Percentiles rank a stretch among this genome's conserved stretches.
Conservation (phyloP, 73 alveolate species). For the Paramecium caudatum region DNA sequence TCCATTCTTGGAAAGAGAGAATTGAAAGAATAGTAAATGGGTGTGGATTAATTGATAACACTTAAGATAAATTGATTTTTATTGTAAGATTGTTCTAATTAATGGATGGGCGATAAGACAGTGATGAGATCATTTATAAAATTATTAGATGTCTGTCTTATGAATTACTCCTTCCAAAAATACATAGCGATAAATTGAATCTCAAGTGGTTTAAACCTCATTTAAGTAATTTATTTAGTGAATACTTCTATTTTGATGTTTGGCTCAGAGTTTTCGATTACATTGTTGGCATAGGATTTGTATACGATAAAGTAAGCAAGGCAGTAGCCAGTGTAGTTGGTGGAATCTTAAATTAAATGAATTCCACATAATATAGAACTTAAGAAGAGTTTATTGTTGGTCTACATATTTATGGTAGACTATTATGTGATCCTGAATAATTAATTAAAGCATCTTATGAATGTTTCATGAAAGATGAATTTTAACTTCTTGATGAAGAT, state of each 20-base stretch:
- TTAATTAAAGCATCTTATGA: not conserved
- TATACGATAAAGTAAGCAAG: not conserved
- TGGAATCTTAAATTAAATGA: not conserved
- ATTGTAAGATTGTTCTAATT: not conserved
- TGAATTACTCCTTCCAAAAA: not conserved
- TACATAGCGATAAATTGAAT: not conserved
- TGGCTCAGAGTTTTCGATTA: slow-evolving; percentile 61
- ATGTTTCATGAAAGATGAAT: not conserved
- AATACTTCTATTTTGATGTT: slow-evolving; percentile 47
- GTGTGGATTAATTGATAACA: not conserved
- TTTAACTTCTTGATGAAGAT: not conserved
- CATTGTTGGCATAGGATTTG: not conserved
- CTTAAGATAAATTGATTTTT: not conserved
- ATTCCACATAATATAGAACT: not conserved
- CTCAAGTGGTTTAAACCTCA: not conserved
- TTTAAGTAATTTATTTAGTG: slow-evolving; percentile 6
- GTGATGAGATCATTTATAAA: not conserved
- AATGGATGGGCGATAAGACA: not conserved
- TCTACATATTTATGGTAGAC: not conserved
- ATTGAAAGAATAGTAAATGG: not conserved
- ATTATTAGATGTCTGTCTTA: not conserved
- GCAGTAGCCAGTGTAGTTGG: slow-evolving; percentile 32
- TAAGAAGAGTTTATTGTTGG: not conserved
- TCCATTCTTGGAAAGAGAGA: not conserved
- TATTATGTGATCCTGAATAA: slow-evolving; percentile 43